These are phyloP conservation scores for Pseudoscleropodium purum DNA, from an alignment of 225 moss, liverwort and hornwort genomes.

Conservation along the genomic window DNA sequence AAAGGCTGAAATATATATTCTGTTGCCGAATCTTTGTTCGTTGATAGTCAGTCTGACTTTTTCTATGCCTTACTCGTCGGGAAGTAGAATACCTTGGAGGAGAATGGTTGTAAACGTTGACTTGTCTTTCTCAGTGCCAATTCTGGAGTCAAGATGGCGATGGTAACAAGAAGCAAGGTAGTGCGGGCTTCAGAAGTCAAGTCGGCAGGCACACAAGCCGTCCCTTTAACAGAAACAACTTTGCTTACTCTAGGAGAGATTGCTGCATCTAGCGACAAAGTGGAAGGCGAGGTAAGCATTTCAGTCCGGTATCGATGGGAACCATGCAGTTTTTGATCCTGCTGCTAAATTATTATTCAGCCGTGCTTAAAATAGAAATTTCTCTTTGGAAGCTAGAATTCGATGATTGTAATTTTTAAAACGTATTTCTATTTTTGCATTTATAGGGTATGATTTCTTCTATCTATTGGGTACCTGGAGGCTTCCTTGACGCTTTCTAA, in stretches of 20 bases:
- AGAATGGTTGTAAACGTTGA: background rate
- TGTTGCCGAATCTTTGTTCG: background rate
- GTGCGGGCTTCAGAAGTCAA: slow-evolving; percentile 43
- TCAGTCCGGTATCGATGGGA: background rate
- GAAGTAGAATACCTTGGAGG: background rate
- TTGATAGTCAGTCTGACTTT: background rate
- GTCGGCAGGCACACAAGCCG: slow-evolving; percentile 23
- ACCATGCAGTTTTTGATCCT: background rate
- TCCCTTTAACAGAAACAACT: slow-evolving; percentile 67
- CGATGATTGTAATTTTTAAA: background rate
- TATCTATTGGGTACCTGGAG: background rate
- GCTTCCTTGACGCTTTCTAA: background rate
- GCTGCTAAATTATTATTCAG: background rate
- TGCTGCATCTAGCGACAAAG: slow-evolving; percentile 73
- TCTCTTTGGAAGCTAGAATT: background rate
- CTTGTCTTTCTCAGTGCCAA: slow-evolving; percentile 48
- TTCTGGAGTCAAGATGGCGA: slow-evolving; percentile 79
- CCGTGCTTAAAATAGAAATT: background rate
- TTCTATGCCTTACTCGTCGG: background rate
- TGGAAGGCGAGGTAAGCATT: slow-evolving; percentile 70
- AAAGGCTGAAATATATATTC: background rate
- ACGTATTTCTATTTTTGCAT: background rate
- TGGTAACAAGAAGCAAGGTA: slow-evolving; percentile 45
- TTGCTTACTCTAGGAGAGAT: slow-evolving; percentile 78
- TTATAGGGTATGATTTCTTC: background rate